Base-by-base conservation (phyloP, 1,139 yeast species). In the Yamadazyma conglobata region DNA sequence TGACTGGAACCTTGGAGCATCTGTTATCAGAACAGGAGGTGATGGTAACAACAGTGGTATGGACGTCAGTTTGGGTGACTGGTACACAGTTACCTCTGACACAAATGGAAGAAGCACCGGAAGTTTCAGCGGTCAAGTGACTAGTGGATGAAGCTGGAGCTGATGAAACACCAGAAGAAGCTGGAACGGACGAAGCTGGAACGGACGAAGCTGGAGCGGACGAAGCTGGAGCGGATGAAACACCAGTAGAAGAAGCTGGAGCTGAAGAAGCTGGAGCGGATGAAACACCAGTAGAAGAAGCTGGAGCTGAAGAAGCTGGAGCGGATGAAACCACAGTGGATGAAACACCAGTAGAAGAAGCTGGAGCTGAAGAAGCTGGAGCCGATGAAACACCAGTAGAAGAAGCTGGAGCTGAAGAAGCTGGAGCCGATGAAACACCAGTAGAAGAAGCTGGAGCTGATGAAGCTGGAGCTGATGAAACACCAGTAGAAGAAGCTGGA, bases 21-120 rank as follows among this genome's bases (percentile, higher is more conserved):
- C 38, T 50, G 50, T 56, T 30, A 44, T 58, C 52, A 12, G 48
- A 38, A 59, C 79, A 73, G 30, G 71, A 63, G 37, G 77, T 71
- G 54, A 71, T 56, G 27, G 65, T 56, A 22, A 62, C 42, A 33
- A 66, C 69, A 23, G 71, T 63, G 33, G 71, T 61, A 7, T 14
- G 11, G 13, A 20, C 24, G 15, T 27, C 20, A 12, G 24, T 22
- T 8, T 14, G 8, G 10, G 30, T 21, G n/a, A 18, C 24, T 19
- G 24, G 10, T n/a, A n/a, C n/a, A 17, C 18, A 16, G 20, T 24
- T 14, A 19, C 35, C 21, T 18, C 20, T 4, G 35, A 25, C n/a
- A n/a, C n/a, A n/a, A n/a, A n/a, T n/a, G n/a, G n/a, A n/a, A 16
- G 39, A 35, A 28, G 40, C 33, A 25, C 25, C 33, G 32, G 33